Percentiles rank a stretch among this genome's conserved stretches.
phyloP scores from a whole-genome alignment of 495 filamentous ascomycete species.

The Lichina pygmaea region DNA sequence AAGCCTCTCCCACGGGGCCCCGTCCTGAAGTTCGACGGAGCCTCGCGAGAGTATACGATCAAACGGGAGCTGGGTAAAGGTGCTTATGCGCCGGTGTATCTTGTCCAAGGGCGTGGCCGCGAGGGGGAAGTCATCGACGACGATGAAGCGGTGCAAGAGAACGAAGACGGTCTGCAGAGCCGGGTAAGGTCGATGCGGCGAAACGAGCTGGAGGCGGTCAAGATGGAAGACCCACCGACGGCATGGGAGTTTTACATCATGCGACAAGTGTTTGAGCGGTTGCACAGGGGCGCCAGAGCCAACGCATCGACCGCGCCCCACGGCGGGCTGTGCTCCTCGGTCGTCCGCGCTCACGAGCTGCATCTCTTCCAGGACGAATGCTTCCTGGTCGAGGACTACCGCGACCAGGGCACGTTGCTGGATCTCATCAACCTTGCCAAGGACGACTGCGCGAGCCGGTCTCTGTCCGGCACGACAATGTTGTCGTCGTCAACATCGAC shows the following conservation, averaged over 20 bases:
- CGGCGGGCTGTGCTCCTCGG: constrained; percentile 35
- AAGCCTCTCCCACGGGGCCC: constrained; percentile 17
- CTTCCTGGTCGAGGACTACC: constrained; percentile 69
- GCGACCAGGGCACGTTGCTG: constrained; percentile 72
- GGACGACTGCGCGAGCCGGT: constrained; percentile 17
- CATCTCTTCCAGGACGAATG: constrained; percentile 69
- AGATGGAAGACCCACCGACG: constrained; percentile 72
- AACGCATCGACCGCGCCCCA: constrained; percentile 10
- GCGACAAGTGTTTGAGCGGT: constrained; percentile 44
- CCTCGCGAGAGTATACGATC: constrained; percentile 37
- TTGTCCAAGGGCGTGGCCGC: constrained; percentile 40
- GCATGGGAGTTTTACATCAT: constrained; percentile 97
- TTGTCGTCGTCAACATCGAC: not conserved
- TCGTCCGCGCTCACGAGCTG: constrained; percentile 61
- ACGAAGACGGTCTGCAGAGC: constrained; percentile 17
- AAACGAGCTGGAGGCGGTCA: constrained; percentile 51
- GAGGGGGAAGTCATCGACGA: constrained; percentile 19
- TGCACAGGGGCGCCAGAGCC: constrained; percentile 17
- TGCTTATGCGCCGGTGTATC: constrained; percentile 83
- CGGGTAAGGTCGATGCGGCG: constrained; percentile 7
- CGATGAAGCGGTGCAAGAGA: constrained; percentile 18
- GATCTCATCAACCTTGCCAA: constrained; percentile 75
- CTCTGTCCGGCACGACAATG: not conserved
- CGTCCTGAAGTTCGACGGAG: constrained; percentile 37
- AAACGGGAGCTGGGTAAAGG: constrained; percentile 77